These are phyloP conservation scores for Cutaneotrichosporon sp. DNA, from an alignment of 1,284 basidiomycete genomes.

Conservation along the genomic window DNA sequence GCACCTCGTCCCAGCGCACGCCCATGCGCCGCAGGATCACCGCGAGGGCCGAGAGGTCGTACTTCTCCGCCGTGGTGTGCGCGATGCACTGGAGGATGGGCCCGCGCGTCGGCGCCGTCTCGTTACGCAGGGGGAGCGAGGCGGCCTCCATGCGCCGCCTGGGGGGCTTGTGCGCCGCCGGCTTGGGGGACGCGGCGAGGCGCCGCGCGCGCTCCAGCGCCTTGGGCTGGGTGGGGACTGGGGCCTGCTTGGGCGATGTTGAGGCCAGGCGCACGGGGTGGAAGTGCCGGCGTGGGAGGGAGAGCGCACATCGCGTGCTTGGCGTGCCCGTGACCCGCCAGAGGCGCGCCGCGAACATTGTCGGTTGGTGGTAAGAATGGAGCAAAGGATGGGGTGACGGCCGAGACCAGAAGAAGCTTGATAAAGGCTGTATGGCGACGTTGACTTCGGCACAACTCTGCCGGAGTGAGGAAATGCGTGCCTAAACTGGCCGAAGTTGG, in stretches of 20 bases:
- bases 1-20: conserved; percentile 51
- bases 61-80: conserved; percentile 53
- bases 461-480: background rate
- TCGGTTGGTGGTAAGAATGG: background rate
- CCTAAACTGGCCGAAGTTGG: no score
- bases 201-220: conserved; percentile 1
- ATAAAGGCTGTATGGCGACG: background rate
- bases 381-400: no score
- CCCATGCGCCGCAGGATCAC: conserved; percentile 37
- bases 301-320: background rate
- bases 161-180: conserved; percentile 47
- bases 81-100: conserved; percentile 53
- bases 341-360: background rate
- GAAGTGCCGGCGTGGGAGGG: conserved; percentile 2
- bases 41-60: conserved; percentile 46
- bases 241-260: background rate
- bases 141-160: conserved; percentile 53
- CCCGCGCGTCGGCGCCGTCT: conserved; percentile 46
- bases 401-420: background rate
- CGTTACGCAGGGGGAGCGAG: conserved; percentile 50
- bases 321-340: background rate
- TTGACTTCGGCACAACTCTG: background rate
- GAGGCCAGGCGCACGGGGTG: conserved; percentile 3
- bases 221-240: background rate
- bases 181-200: conserved; percentile 2